These are phyloP conservation scores for Talaromyces rugulosus DNA, from an alignment of 2,329 filamentous ascomycete genomes.

Conservation along the genomic window DNA sequence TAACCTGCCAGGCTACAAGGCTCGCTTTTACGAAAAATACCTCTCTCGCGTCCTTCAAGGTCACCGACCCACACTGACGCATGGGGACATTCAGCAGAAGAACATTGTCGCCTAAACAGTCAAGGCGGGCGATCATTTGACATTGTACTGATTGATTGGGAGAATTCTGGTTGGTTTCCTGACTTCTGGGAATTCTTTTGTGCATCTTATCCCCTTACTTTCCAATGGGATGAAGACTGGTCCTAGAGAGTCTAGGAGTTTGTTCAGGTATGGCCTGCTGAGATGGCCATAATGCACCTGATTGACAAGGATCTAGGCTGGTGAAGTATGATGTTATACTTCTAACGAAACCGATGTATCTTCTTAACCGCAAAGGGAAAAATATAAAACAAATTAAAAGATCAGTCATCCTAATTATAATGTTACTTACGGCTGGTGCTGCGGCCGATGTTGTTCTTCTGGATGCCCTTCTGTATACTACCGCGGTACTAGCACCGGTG, in stretches of 20 bases:
- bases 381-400: too few relatives aligned
- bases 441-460: too few relatives aligned
- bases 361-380: too few relatives aligned
- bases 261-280: slow-evolving; percentile 24
- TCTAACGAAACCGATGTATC: too few relatives aligned
- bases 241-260: slow-evolving; percentile 24
- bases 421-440: too few relatives aligned
- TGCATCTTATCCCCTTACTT: slow-evolving; percentile 17
- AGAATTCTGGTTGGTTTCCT: slow-evolving; percentile 24
- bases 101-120: slow-evolving; percentile 18
- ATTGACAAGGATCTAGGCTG: slow-evolving; percentile 22
- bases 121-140: slow-evolving; percentile 26
- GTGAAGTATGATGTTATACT: slow-evolving; percentile 12
- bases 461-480: too few relatives aligned
- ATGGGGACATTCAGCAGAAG: slow-evolving; percentile 27
- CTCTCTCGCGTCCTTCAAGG: slow-evolving; percentile 22
- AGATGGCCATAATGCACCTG: slow-evolving; percentile 24
- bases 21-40: slow-evolving; percentile 24
- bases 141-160: slow-evolving; percentile 26
- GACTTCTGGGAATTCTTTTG: slow-evolving; percentile 26
- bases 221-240: slow-evolving; percentile 25
- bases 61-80: slow-evolving; percentile 26
- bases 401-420: too few relatives aligned
- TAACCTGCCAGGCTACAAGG: slow-evolving; percentile 21
- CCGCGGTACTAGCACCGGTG: too few relatives aligned